Conservation (phyloP, 139 green algal genomes). For the Closterium sp. region DNA sequence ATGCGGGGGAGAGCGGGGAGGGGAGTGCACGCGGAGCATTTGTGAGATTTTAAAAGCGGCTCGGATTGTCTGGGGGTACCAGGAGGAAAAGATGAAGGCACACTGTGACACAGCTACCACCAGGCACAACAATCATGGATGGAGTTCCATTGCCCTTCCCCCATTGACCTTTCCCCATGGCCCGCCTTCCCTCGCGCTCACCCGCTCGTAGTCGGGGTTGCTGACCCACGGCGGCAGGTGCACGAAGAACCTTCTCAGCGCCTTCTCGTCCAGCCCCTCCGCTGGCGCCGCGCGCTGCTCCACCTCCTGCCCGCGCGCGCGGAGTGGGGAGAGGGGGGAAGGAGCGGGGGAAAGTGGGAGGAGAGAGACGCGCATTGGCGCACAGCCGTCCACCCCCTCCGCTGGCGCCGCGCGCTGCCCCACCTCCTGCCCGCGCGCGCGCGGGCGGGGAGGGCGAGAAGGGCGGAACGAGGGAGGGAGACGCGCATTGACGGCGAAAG, state of each 20-base stretch:
- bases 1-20: neutral
- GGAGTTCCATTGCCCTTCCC: too few species aligned
- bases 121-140: too few species aligned
- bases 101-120: too few species aligned
- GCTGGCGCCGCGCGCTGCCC: too few species aligned
- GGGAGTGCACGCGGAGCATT: neutral
- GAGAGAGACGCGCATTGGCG: neutral
- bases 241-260: neutral
- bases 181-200: neutral
- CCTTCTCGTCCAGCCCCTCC: neutral
- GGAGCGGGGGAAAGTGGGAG: neutral
- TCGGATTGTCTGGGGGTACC: too few species aligned
- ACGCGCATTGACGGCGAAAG: neutral
- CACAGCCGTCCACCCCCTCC: neutral
- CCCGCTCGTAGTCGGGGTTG: slow-evolving; percentile 1
- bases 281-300: neutral
- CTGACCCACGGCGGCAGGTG: neutral
- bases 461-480: too few species aligned
- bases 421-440: too few species aligned
- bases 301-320: neutral
- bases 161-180: neutral
- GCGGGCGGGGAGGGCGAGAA: too few species aligned
- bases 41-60: neutral
- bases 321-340: neutral
- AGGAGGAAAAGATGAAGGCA: too few species aligned